Evolutionary conservation across 768 basidiomycete species (phyloP).

Genomic region (Pleurotus platypus): DNA sequence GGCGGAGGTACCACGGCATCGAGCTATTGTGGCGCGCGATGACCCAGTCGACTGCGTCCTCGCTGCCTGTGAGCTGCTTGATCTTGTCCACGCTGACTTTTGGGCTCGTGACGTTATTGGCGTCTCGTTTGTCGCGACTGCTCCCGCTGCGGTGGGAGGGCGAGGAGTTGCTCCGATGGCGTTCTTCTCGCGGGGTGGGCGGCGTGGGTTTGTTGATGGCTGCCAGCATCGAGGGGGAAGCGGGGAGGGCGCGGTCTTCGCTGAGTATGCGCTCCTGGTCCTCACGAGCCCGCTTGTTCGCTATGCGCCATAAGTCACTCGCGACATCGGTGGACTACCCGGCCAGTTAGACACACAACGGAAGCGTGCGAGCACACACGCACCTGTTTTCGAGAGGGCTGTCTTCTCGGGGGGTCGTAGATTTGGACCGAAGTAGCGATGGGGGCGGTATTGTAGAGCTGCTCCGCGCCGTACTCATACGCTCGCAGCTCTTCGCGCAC

Average conservation of each 20-base stretch:
- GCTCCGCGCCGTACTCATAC: conserved; percentile 46
- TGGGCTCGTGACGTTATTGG: conserved; percentile 17
- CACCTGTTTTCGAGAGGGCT: conserved; percentile 12
- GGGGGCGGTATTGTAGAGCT: conserved; percentile 36
- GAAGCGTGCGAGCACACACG: neutral
- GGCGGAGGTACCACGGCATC: conserved; percentile 59
- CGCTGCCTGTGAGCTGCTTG: conserved; percentile 35
- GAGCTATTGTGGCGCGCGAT: conserved; percentile 16
- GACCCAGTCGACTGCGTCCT: conserved; percentile 35
- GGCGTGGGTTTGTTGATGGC: conserved; percentile 32
- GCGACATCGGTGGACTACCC: neutral
- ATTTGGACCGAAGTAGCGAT: conserved; percentile 24
- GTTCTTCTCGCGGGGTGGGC: conserved; percentile 25
- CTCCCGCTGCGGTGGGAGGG: neutral
- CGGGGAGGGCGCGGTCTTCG: conserved; percentile 10
- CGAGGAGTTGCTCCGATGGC: conserved; percentile 9
- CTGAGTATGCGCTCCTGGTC: conserved; percentile 6
- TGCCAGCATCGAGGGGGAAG: conserved; percentile 1
- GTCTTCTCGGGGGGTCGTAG: conserved; percentile 13
- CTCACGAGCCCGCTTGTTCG: neutral
- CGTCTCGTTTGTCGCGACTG: conserved; percentile 23
- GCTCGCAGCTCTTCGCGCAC: conserved; percentile 41
- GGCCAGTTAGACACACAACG: neutral
- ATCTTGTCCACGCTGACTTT: conserved; percentile 27
- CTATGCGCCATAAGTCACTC: neutral